These are phyloP conservation scores for Saccharomyces hybrid DNA, from an alignment of 1,139 yeast genomes.

Conservation along the genomic window DNA sequence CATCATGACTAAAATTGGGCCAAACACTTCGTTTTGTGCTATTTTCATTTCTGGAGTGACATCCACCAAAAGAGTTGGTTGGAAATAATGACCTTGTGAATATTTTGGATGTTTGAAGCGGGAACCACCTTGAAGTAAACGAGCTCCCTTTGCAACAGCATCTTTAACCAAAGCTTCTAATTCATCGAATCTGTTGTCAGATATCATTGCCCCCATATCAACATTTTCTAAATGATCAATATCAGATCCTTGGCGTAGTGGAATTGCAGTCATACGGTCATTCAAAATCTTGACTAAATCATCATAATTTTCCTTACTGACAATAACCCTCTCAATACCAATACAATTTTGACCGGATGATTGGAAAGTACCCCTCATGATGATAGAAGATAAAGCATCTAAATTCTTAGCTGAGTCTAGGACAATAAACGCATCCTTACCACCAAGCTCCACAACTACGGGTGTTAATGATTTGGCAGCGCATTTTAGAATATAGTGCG, in stretches of 20 bases:
- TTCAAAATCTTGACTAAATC: conserved; percentile 49
- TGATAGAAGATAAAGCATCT: conserved; percentile 62
- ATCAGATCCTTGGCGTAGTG: conserved; percentile 75
- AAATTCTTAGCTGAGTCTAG: conserved; percentile 62
- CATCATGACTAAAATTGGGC: conserved; percentile 77
- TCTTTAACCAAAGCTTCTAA: conserved; percentile 60
- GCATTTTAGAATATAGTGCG: conserved; percentile 73
- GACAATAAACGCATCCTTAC: conserved; percentile 85
- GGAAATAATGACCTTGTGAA: conserved; percentile 90
- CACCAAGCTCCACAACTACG: conserved; percentile 91
- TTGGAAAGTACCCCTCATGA: conserved; percentile 92
- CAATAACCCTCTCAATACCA: conserved; percentile 90
- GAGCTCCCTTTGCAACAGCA: conserved; percentile 80
- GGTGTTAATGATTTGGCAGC: conserved; percentile 85
- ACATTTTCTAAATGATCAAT: conserved; percentile 83
- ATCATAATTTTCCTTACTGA: conserved; percentile 60
- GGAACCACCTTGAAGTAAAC: conserved; percentile 69
- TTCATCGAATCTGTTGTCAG: conserved; percentile 60
- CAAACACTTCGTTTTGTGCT: conserved; percentile 87
- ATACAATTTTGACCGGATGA: conserved; percentile 97
- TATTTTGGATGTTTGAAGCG: conserved; percentile 79
- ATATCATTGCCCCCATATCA: conserved; percentile 94
- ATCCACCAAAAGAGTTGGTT: conserved; percentile 78
- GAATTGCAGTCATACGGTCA: conserved; percentile 43
- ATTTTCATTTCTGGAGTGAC: conserved; percentile 72